Conservation (phyloP, 371 early-diverging fungal genomes). For the Basidiobolus meristosporus region DNA sequence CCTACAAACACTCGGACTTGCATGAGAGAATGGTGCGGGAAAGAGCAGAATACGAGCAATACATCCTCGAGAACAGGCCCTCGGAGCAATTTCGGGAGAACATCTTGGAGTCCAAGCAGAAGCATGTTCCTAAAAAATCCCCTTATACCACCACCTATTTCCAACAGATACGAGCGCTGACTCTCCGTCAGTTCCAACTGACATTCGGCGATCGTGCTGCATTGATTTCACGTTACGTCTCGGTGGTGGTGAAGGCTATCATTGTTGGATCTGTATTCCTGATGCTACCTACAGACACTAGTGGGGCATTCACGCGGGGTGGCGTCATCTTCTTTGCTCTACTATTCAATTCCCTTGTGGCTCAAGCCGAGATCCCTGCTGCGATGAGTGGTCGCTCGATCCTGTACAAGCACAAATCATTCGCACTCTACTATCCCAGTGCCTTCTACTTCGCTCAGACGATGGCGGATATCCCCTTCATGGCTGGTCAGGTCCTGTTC, state of each 20-base stretch:
- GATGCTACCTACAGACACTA: conserved; percentile 16
- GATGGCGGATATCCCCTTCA: conserved; percentile 14
- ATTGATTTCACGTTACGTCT: conserved; percentile 22
- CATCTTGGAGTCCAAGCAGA: conserved; percentile 16
- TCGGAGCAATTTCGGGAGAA: conserved; percentile 15
- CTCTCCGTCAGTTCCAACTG: conserved; percentile 23
- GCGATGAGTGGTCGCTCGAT: conserved; percentile 30
- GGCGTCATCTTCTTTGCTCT: conserved; percentile 34
- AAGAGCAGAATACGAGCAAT: conserved; percentile 7
- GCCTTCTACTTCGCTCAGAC: conserved; percentile 36
- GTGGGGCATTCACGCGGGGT: conserved; percentile 44
- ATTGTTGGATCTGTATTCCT: conserved; percentile 43
- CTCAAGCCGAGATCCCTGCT: conserved; percentile 23
- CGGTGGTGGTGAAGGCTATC: conserved; percentile 25
- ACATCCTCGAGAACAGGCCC: conserved; percentile 6
- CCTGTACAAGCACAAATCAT: conserved; percentile 42
- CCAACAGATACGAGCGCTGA: conserved; percentile 21
- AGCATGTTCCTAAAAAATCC: conserved; percentile 12
- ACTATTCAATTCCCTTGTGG: conserved; percentile 26
- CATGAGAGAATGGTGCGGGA: conserved; percentile 10
- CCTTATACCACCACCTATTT: conserved; percentile 24
- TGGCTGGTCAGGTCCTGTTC: conserved; percentile 17
- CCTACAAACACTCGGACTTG: conserved; percentile 8
- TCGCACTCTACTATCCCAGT: conserved; percentile 38
- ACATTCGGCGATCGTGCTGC: conserved; percentile 11